These are phyloP conservation scores for Psilocybe subaeruginosa DNA, from an alignment of 768 basidiomycete species.

Conservation along the genomic window DNA sequence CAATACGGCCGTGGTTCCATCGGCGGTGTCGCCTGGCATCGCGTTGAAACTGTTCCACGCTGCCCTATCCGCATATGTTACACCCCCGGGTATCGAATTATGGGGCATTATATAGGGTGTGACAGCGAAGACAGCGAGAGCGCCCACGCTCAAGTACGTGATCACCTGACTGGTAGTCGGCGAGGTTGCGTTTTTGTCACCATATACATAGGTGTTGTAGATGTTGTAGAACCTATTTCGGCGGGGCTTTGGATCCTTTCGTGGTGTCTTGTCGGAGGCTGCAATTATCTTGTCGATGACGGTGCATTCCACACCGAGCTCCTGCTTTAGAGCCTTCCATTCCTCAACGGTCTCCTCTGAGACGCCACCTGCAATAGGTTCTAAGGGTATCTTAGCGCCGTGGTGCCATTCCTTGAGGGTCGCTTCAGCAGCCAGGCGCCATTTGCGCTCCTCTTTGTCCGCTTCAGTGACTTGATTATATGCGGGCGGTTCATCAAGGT, in stretches of 20 bases:
- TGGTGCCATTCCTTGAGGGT: conserved; percentile 74
- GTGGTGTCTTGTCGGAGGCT: conserved; percentile 23
- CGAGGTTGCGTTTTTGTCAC: conserved; percentile 36
- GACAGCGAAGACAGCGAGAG: conserved; percentile 62
- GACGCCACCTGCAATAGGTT: conserved; percentile 53
- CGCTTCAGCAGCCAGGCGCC: conserved; percentile 52
- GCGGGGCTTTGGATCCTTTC: conserved; percentile 22
- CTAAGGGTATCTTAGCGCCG: conserved; percentile 52
- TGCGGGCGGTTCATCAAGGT: conserved; percentile 69
- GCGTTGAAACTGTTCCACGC: conserved; percentile 83
- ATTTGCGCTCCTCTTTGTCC: conserved; percentile 49
- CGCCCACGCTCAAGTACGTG: conserved; percentile 65
- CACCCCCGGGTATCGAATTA: conserved; percentile 61
- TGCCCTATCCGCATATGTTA: conserved; percentile 75
- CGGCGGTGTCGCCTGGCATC: conserved; percentile 65
- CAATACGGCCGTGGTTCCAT: conserved; percentile 68
- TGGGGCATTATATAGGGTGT: conserved; percentile 64
- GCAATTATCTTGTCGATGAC: conserved; percentile 77
- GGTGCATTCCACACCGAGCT: conserved; percentile 75
- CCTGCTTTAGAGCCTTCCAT: conserved; percentile 79
- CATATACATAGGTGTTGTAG: conserved; percentile 74
- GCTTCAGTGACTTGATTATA: conserved; percentile 63
- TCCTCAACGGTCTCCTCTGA: conserved; percentile 72
- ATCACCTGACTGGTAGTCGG: conserved; percentile 45
- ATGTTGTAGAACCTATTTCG: conserved; percentile 78